Base-by-base conservation (phyloP, 495 filamentous ascomycete genomes). In the Aspergillus kassunensis region DNA sequence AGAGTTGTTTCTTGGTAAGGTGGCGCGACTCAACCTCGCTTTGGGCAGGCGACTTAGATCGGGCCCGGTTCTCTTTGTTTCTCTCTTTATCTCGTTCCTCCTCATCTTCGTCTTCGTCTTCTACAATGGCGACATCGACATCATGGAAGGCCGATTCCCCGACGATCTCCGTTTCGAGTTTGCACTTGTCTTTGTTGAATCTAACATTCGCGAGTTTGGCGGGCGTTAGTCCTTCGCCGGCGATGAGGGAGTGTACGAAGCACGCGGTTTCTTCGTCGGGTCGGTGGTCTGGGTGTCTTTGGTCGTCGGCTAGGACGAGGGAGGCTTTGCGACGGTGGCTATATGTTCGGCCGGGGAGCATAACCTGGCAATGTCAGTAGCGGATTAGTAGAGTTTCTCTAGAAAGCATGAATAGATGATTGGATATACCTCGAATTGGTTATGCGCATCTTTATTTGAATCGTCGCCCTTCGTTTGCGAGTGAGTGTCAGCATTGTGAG, bases 1-100 rank as follows among this genome's bases (percentile, higher is more conserved):
- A 87, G 29, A 98, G 75, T 66, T 98, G 89, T 52, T 84, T 87
- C 69, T 97, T 98, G 2, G 91, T 97, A 55, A 98, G 75, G 27
- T 93, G 79, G 12, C 84, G 65, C 20, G 83, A 86, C 48, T 83
- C 74, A 21, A 73, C 64, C 25, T 71, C 62, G 6, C 60, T 59
- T 16, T 67, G 60, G 11, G n/a, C n/a, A n/a, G 66, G 51, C 0
- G 56, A 49, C n/a, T 61, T 63, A 46, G 56, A 24, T 67, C 65
- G 40, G 59, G 54, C 16, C 61, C 59, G 30, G 53, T 12, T 3
- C 7, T 30, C 39, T 24, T 54, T 43, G 41, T 24, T 18, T 27
- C 24, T 9, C 24, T 4, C 24, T 27, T 27, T 9, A 4, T 4
- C 24, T 27, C 25, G 16, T 20, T 9, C 6, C 1, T 40, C 36